phyloP scores from a whole-genome alignment of 2,329 filamentous ascomycete species.

The Periconia digitata region DNA sequence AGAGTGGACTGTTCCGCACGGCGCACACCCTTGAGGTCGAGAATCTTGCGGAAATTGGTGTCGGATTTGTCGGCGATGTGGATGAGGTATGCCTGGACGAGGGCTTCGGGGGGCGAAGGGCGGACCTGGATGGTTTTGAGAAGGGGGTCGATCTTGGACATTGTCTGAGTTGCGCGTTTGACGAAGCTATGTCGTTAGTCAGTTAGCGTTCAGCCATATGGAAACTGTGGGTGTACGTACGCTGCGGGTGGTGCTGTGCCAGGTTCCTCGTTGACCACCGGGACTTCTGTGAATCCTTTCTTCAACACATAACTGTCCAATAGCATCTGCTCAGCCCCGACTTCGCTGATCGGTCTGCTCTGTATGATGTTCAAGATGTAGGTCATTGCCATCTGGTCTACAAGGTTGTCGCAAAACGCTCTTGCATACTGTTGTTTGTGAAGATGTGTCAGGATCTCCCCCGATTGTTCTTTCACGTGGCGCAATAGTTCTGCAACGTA shows the following conservation, averaged over 20 bases:
- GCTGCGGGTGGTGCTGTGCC: slow-evolving; percentile 59
- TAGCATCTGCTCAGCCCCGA: slow-evolving; percentile 96
- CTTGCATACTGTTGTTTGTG: slow-evolving; percentile 92
- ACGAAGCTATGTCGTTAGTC: slow-evolving; percentile 63
- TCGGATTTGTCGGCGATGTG: slow-evolving; percentile 94
- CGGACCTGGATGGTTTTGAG: slow-evolving; percentile 97
- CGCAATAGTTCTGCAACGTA: slow-evolving; percentile 83
- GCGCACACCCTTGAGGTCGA: slow-evolving; percentile 88
- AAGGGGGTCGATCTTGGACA: slow-evolving; percentile 85
- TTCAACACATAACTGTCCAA: slow-evolving; percentile 91
- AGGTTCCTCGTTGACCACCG: slow-evolving; percentile 61
- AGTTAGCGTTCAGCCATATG: slow-evolving; percentile 3
- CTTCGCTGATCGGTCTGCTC: slow-evolving; percentile 88
- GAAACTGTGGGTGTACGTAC: slow-evolving; percentile 29
- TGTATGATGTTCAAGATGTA: slow-evolving; percentile 85
- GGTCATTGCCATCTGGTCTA: slow-evolving; percentile 77
- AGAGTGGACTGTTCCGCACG: slow-evolving; percentile 81
- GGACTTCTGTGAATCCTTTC: slow-evolving; percentile 72
- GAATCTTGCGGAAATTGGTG: slow-evolving; percentile 91
- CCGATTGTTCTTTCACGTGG: slow-evolving; percentile 69
- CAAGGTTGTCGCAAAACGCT: slow-evolving; percentile 93
- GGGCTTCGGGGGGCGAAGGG: slow-evolving; percentile 83
- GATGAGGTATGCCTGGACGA: slow-evolving; percentile 96
- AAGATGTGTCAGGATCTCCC: slow-evolving; percentile 74
- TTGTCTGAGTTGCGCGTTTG: slow-evolving; percentile 81